Evolutionary conservation across 129 eudicot species (phyloP).

Genomic region (Helianthus annuus): HanXRQr2.0-SUNRISE NC_035444.2:95638509-95639008

Average conservation of each 20-base stretch:
- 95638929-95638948: conserved; percentile 16
- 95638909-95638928: conserved; percentile 83
- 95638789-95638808: neutral
- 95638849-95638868: conserved; percentile 73
- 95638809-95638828: neutral
- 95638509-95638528: too few relatives aligned
- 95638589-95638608: neutral
- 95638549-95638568: neutral
- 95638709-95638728: too few relatives aligned
- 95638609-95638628: neutral
- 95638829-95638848: conserved; percentile 71
- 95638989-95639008: neutral
- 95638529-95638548: neutral
- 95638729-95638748: conserved; percentile 62
- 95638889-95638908: conserved; percentile 61
- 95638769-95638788: conserved; percentile 43
- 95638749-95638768: conserved; percentile 81
- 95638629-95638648: neutral
- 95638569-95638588: neutral
- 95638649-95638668: too few relatives aligned
- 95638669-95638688: too few relatives aligned
- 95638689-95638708: too few relatives aligned
- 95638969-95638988: neutral
- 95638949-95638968: neutral
- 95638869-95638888: conserved; percentile 66